Conservation (phyloP, 2,329 filamentous ascomycete species). For the Scedosporium boydii region DNA sequence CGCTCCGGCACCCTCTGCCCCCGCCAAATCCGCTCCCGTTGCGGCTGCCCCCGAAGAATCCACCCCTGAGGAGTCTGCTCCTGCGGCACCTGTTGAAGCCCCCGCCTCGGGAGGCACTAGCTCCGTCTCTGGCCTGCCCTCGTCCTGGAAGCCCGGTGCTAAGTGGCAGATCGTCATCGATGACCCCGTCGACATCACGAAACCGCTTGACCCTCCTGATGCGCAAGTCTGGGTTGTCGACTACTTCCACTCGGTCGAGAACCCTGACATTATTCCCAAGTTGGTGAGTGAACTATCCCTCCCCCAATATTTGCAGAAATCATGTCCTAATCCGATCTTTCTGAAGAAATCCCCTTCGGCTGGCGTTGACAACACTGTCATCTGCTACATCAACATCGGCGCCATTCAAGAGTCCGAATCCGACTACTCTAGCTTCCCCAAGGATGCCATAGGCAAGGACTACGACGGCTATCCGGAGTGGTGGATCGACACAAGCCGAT, state of each 20-base stretch:
- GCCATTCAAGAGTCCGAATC: conserved; percentile 14
- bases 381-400: conserved; percentile 25
- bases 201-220: conserved; percentile 16
- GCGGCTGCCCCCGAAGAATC: background rate
- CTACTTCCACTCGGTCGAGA: conserved; percentile 17
- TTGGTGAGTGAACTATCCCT: conserved; percentile 16
- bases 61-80: background rate
- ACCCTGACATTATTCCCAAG: conserved; percentile 17
- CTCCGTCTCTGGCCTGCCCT: background rate
- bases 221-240: conserved; percentile 22
- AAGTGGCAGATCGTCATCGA: conserved; percentile 21
- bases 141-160: conserved; percentile 17
- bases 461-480: conserved; percentile 18
- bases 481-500: conserved; percentile 19
- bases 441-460: conserved; percentile 15
- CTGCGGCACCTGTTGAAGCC: background rate
- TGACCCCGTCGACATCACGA: conserved; percentile 17
- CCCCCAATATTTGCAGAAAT: background rate
- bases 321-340: background rate
- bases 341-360: conserved; percentile 5
- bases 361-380: conserved; percentile 19
- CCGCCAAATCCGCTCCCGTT: background rate
- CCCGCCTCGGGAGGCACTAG: background rate
- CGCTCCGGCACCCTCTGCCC: no score
- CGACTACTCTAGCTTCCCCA: conserved; percentile 14